Percentiles rank a stretch among this genome's conserved stretches.
Conservation (phyloP, 2,329 filamentous ascomycete species). For the Pseudogymnoascus sp. region DNA sequence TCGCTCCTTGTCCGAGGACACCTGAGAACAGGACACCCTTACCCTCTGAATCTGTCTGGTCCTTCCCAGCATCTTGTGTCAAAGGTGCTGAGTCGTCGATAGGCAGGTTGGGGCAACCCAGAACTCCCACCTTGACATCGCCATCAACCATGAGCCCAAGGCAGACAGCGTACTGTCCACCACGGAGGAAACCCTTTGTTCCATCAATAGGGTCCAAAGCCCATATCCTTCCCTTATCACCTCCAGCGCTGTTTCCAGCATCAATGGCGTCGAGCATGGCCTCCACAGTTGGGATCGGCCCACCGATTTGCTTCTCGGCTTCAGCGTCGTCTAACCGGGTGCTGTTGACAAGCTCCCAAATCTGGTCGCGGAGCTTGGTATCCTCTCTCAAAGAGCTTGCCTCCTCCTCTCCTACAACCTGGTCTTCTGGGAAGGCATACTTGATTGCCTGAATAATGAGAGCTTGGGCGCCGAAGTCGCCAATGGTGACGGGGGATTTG, state of each 20-base stretch:
- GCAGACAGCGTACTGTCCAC: constrained; percentile 95
- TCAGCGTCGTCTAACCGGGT: constrained; percentile 59
- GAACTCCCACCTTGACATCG: constrained; percentile 85
- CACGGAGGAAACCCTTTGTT: constrained; percentile 92
- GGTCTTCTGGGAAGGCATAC: constrained; percentile 81
- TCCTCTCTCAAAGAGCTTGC: constrained; percentile 70
- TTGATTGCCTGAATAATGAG: constrained; percentile 87
- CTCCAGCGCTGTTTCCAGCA: constrained; percentile 61
- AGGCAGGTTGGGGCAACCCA: constrained; percentile 92
- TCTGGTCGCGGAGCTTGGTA: constrained; percentile 57
- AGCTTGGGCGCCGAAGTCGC: constrained; percentile 95
- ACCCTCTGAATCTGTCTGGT: constrained; percentile 64
- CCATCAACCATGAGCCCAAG: constrained; percentile 87
- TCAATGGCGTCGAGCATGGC: constrained; percentile 61
- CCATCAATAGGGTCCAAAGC: constrained; percentile 96
- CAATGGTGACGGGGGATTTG: constrained; percentile 93
- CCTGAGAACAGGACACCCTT: constrained; percentile 86
- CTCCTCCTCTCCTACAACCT: constrained; percentile 94
- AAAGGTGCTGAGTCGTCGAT: constrained; percentile 69
- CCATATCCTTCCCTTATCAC: constrained; percentile 75
- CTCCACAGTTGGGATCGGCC: constrained; percentile 57
- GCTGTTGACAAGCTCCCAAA: constrained; percentile 75
- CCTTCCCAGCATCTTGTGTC: constrained; percentile 61
- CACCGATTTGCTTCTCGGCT: constrained; percentile 61
- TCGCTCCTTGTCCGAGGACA: constrained; percentile 69